A percentile compares a stretch with the other conserved stretches of the same genome.
phyloP scores from a whole-genome alignment of 169 alveolate species.

The Amoebophrya sp. region DNA sequence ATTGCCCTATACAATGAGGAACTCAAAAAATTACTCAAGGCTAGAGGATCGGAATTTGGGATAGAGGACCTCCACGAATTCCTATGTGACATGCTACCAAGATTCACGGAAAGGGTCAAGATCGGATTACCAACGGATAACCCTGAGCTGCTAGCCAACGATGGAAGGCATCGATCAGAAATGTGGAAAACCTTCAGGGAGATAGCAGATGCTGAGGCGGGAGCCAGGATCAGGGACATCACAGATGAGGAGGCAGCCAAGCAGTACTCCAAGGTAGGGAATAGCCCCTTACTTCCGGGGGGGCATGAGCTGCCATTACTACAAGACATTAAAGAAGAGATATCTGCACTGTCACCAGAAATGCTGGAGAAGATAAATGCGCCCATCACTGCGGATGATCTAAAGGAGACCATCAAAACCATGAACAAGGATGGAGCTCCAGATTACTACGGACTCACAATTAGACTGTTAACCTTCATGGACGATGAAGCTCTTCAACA shows the following conservation, averaged over 20 bases:
- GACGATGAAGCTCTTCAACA: not conserved
- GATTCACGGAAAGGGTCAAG: no score
- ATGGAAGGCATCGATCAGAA: no score
- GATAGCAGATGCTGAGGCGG: no score
- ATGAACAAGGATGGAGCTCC: not conserved
- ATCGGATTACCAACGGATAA: no score
- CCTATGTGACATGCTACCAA: no score
- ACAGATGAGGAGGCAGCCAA: not conserved
- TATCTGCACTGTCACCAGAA: not conserved
- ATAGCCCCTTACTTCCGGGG: not conserved
- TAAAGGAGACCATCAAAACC: not conserved
- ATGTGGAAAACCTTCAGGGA: no score
- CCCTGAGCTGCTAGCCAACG: no score
- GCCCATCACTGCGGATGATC: not conserved
- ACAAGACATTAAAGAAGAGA: not conserved
- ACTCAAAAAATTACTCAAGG: no score
- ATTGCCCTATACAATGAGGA: no score
- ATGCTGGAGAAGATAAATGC: not conserved
- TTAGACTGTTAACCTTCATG: no score
- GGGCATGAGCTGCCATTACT: not conserved
- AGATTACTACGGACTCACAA: not conserved
- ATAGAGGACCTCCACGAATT: no score
- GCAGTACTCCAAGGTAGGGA: not conserved
- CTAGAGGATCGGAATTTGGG: no score
- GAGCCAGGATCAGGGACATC: not conserved